phyloP scores from a whole-genome alignment of 495 filamentous ascomycete genomes.

The Aspergillus asperescens region DNA sequence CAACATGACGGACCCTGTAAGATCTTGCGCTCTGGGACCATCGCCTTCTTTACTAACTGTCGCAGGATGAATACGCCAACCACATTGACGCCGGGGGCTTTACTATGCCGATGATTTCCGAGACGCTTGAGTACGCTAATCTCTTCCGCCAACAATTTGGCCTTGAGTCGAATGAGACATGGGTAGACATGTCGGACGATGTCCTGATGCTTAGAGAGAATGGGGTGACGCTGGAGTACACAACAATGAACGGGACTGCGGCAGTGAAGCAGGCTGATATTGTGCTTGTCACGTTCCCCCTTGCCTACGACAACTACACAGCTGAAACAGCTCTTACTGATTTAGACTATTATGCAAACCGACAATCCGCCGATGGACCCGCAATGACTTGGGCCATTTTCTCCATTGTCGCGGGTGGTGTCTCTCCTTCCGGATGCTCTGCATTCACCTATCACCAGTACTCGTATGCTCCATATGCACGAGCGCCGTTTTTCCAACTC shows the following conservation, averaged over 20 bases:
- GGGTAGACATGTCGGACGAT: constrained; percentile 48
- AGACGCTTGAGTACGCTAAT: constrained; percentile 53
- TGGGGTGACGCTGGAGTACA: constrained; percentile 68
- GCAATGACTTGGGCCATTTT: constrained; percentile 67
- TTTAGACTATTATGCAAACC: constrained; percentile 60
- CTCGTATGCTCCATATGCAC: constrained; percentile 50
- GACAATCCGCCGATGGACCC: constrained; percentile 57
- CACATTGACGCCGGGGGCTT: constrained; percentile 65
- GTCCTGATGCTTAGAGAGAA: constrained; percentile 50
- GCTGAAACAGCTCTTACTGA: constrained; percentile 45
- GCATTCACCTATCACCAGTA: constrained; percentile 60
- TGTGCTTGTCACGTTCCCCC: constrained; percentile 53
- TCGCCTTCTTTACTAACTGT: background rate
- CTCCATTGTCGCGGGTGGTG: constrained; percentile 53
- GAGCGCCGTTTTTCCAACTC: constrained; percentile 49
- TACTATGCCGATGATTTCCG: constrained; percentile 62
- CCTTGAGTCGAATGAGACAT: constrained; percentile 45
- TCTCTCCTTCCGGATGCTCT: constrained; percentile 57
- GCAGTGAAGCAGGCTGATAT: constrained; percentile 63
- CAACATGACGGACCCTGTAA: constrained; percentile 75
- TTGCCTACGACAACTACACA: constrained; percentile 54
- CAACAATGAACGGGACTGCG: constrained; percentile 57
- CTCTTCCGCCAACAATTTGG: constrained; percentile 53
- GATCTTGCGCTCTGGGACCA: background rate
- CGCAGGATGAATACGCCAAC: constrained; percentile 67